Evolutionary conservation across 2,329 filamentous ascomycete species (phyloP).

Genomic region (Lecanicillium sp.): DNA sequence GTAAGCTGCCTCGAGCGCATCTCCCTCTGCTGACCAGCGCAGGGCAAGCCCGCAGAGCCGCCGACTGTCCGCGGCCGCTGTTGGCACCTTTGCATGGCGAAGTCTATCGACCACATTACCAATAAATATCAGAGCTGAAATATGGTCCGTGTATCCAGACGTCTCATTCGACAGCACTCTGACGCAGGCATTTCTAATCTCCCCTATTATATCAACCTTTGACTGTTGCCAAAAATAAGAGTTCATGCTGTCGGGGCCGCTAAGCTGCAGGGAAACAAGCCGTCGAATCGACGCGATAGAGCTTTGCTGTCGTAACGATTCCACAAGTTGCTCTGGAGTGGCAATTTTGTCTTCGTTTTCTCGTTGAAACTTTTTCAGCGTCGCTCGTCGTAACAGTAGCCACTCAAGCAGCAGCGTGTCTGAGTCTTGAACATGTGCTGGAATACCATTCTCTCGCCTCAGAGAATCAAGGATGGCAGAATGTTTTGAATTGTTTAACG

Average conservation of each 20-base stretch:
- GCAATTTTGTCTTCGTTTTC: constrained; percentile 1
- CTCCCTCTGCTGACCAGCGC: not conserved
- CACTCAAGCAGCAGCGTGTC: constrained; percentile 26
- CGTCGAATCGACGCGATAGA: constrained; percentile 21
- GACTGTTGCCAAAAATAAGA: not conserved
- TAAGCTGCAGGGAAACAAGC: constrained; percentile 20
- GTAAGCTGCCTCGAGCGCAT: constrained; percentile 1
- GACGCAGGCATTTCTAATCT: constrained; percentile 2
- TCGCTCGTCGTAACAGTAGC: constrained; percentile 21
- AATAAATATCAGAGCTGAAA: constrained; percentile 3
- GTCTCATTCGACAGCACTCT: not conserved
- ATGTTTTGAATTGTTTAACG: constrained; percentile 2
- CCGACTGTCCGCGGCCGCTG: constrained; percentile 1
- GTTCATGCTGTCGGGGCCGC: constrained; percentile 1
- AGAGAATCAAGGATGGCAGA: constrained; percentile 13
- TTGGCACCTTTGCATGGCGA: not conserved
- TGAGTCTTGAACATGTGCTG: constrained; percentile 16
- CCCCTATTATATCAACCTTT: not conserved
- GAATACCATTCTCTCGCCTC: constrained; percentile 22
- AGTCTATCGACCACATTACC: constrained; percentile 1
- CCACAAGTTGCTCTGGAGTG: constrained; percentile 10
- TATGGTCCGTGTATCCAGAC: not conserved
- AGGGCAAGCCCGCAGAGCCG: constrained; percentile 4
- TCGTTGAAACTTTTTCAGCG: constrained; percentile 5
- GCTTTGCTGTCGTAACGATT: constrained; percentile 14